These are phyloP conservation scores for Glutinoglossum americanum DNA, from an alignment of 495 filamentous ascomycete species.

Conservation along the genomic window DNA sequence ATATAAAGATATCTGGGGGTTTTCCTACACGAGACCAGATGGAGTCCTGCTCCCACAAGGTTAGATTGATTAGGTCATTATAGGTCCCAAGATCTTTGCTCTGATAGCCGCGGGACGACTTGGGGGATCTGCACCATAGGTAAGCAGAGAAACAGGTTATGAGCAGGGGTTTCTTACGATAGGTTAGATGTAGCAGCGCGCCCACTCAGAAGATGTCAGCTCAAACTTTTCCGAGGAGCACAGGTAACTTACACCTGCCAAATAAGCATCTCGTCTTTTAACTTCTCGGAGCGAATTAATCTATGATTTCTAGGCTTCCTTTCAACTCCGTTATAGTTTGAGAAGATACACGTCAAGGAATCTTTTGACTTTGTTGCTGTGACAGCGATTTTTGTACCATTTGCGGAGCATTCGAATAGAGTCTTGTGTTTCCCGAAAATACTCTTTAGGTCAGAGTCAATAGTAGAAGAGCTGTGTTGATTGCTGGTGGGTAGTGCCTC, in stretches of 20 bases:
- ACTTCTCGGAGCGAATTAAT: no score
- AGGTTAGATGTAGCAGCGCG: background rate
- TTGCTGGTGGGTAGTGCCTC: no score
- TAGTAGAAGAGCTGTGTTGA: background rate
- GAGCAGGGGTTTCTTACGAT: background rate
- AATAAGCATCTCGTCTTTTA: background rate
- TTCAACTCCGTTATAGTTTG: background rate
- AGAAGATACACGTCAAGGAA: background rate
- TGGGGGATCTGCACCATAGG: background rate
- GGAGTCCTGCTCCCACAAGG: constrained; percentile 5
- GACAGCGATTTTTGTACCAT: background rate
- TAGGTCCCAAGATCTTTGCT: background rate
- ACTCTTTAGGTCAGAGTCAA: background rate
- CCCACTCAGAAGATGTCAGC: background rate
- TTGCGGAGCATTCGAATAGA: background rate
- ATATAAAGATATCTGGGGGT: background rate
- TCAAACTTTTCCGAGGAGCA: background rate
- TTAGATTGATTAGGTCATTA: constrained; percentile 4
- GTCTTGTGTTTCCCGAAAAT: background rate
- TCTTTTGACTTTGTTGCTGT: background rate
- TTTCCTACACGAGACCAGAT: constrained; percentile 5
- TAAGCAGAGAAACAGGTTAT: background rate
- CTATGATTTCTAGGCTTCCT: background rate
- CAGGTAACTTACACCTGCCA: background rate
- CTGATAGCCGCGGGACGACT: background rate